phyloP scores from a whole-genome alignment of 371 early-diverging fungal species.

The Mucor mucedo region DNA sequence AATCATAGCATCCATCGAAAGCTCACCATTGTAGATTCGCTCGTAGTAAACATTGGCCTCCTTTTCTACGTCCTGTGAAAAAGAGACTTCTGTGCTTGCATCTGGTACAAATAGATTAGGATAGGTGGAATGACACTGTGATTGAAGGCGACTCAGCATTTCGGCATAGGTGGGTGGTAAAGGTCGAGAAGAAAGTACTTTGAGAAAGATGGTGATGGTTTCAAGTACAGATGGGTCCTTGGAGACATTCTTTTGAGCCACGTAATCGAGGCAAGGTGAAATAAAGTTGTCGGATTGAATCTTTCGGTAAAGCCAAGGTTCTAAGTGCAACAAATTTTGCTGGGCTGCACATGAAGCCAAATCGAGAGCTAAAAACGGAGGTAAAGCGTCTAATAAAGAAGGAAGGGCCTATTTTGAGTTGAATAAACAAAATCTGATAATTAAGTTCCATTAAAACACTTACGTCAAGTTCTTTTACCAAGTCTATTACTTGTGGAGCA shows the following conservation, averaged over 20 bases:
- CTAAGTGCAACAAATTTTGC: conserved; percentile 77
- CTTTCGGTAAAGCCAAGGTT: conserved; percentile 76
- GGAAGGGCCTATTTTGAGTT: conserved; percentile 60
- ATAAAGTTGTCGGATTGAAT: conserved; percentile 64
- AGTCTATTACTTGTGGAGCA: conserved; percentile 77
- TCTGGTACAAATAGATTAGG: conserved; percentile 55
- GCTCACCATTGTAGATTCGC: conserved; percentile 75
- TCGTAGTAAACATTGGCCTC: conserved; percentile 80
- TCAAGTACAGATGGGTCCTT: conserved; percentile 70
- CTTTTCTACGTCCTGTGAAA: conserved; percentile 65
- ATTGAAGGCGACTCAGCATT: conserved; percentile 64
- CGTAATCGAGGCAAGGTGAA: conserved; percentile 74
- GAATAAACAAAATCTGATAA: too few species aligned
- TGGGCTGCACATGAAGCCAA: conserved; percentile 80
- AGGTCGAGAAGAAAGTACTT: conserved; percentile 53
- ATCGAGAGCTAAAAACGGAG: conserved; percentile 76
- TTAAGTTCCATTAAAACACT: conserved; percentile 38
- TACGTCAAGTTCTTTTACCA: conserved; percentile 70
- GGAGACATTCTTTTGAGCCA: conserved; percentile 66
- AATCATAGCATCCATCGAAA: conserved; percentile 73
- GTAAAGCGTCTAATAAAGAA: conserved; percentile 72
- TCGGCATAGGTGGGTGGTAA: conserved; percentile 68
- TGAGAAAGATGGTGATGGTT: conserved; percentile 68
- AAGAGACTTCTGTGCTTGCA: conserved; percentile 41
- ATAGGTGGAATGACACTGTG: conserved; percentile 63